A percentile compares a stretch with the other conserved stretches of the same genome.
These are phyloP conservation scores for Arctostaphylos glauca DNA, from an alignment of 148 eudicot genomes.

Conservation along the genomic window DNA sequence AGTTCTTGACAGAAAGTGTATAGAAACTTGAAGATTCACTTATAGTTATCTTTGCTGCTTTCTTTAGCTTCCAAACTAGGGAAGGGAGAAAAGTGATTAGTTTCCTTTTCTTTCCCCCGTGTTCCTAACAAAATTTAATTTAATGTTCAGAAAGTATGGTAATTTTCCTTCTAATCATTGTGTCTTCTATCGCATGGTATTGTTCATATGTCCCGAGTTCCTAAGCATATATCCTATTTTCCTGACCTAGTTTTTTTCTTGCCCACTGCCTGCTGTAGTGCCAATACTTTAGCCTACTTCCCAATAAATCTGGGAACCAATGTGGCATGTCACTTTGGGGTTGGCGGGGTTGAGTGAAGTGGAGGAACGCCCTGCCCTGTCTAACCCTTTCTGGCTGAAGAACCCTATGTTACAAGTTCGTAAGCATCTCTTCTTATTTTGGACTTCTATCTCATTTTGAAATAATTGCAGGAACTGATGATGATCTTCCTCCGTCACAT, in stretches of 20 bases:
- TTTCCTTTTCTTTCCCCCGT: background rate
- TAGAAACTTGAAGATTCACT: background rate
- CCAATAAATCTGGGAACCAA: background rate
- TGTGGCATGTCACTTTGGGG: background rate
- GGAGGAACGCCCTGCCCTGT: background rate
- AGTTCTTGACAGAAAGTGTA: background rate
- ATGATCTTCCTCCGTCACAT: slow-evolving; percentile 60
- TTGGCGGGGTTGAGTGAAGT: background rate
- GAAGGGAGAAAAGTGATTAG: background rate
- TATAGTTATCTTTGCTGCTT: background rate
- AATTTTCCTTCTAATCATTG: background rate
- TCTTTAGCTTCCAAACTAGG: background rate
- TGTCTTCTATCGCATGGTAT: background rate
- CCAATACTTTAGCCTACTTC: background rate
- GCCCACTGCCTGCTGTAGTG: background rate
- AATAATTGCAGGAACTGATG: slow-evolving; percentile 58
- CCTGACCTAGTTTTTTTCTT: background rate
- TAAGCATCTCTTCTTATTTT: background rate
- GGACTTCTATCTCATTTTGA: slow-evolving; percentile 1
- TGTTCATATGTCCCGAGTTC: background rate
- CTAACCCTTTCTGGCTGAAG: background rate
- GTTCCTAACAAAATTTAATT: background rate
- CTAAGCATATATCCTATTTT: background rate
- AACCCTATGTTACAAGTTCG: background rate
- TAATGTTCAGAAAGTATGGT: background rate